These are phyloP conservation scores for Stemphylium beticola DNA, from an alignment of 2,329 filamentous ascomycete genomes.

Conservation along the genomic window DNA sequence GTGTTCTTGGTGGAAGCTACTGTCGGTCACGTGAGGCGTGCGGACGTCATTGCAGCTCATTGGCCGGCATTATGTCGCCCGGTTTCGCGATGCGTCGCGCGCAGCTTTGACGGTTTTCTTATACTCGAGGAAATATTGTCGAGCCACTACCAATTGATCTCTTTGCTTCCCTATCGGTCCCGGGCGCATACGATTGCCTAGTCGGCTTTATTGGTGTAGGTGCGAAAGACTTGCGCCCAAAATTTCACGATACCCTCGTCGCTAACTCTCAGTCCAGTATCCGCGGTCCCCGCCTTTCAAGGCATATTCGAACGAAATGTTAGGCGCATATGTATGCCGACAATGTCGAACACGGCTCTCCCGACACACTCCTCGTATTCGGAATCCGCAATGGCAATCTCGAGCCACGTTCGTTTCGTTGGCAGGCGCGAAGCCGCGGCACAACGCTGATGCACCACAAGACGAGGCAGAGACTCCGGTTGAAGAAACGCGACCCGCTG, in stretches of 20 bases:
- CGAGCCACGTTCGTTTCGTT: conserved; percentile 44
- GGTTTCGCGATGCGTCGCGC: conserved; percentile 2
- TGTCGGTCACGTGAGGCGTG: conserved; percentile 31
- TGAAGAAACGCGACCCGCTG: conserved; percentile 6
- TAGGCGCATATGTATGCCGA: conserved; percentile 43
- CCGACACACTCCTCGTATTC: conserved; percentile 15
- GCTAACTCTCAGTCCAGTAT: conserved; percentile 5
- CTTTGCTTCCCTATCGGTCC: not conserved
- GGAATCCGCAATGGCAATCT: conserved; percentile 37
- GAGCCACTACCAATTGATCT: not conserved
- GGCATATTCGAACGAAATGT: conserved; percentile 27
- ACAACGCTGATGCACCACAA: conserved; percentile 7
- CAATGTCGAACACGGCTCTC: conserved; percentile 38
- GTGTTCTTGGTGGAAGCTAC: not conserved
- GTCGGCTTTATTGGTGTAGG: not conserved
- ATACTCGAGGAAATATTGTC: not conserved
- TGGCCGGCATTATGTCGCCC: conserved; percentile 14
- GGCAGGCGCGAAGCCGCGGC: conserved; percentile 14
- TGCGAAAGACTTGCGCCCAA: not conserved
- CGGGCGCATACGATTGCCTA: not conserved
- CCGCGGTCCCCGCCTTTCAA: not conserved
- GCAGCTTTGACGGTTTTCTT: not conserved
- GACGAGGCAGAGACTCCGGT: conserved; percentile 11
- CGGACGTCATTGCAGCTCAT: conserved; percentile 15
- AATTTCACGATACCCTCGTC: not conserved